Base-by-base conservation (phyloP, 192 early-diverging fungal species). In the Allomyces macrogynus region DNA sequence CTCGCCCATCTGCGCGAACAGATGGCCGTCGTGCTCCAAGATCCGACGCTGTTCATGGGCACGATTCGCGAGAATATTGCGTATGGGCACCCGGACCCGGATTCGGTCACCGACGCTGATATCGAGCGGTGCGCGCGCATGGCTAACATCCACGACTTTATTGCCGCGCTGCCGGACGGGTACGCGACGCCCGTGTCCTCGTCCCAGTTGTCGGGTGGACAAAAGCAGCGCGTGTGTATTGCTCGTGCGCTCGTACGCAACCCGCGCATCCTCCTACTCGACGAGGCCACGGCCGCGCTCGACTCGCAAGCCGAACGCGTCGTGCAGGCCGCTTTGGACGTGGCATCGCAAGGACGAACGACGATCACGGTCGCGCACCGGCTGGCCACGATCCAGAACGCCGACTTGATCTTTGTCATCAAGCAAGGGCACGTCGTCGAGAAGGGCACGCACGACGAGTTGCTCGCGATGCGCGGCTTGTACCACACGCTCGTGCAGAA, bases 261-360 rank as follows among this genome's bases (percentile, higher is more conserved):
- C 68, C 86, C 86, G 26, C 73, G 76, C 67, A 78, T 92, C 62
- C 70, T 92, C 69, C 54, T 92, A 24, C 71, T 90, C 5, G 91
- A 93, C 65, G 91, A 93, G 73, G 91, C 91, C 0, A 89, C 91
- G 0, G 82, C 80, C 11, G 89, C 90, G 0, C 69, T 93, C 43
- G 91, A 93, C 67, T 87, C 86, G 22, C 81, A 86, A 68, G 84
- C 83, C 63, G 90, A 93, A 74, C 80, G 71, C 64, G 71, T 87
- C 4, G 91, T 93, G 14, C 89, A 91, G 70, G 75, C 78, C 32
- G 89, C 89, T 3, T 72, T 93, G 62, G 89, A 91, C 66, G 63
- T 32, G 44, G 82, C 77, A 2, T 74, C 82, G 0, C 61, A 73
- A 42, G 91, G 89, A 10, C 73, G 91, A 16, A 91, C 91, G 0